Conservation (phyloP, 2,329 filamentous ascomycete species). For the Calonectria multiphialidica region DNA sequence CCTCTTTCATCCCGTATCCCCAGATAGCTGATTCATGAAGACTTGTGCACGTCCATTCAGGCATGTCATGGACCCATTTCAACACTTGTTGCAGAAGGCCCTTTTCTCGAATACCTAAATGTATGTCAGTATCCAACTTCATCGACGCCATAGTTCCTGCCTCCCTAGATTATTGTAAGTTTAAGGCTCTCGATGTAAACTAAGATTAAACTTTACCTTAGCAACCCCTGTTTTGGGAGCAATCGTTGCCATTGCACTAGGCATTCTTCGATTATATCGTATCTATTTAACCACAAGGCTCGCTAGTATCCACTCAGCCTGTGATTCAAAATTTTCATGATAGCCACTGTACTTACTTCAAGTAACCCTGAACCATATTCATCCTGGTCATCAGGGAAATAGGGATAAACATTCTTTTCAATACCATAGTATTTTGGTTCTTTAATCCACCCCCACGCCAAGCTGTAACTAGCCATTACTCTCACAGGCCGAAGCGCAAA, state of each 20-base stretch:
- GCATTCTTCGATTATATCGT: neutral
- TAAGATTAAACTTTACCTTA: neutral
- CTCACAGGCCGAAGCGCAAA: neutral
- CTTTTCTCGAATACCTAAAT: neutral
- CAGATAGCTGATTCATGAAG: neutral
- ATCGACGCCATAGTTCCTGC: neutral
- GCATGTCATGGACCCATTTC: neutral
- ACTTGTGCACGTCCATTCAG: neutral
- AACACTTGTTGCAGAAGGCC: neutral
- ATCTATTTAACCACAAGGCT: accelerated
- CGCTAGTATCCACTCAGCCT: neutral
- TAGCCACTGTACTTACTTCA: neutral
- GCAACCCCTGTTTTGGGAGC: neutral
- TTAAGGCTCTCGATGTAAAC: neutral
- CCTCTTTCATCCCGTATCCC: neutral
- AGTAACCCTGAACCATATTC: neutral
- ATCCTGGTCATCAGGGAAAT: neutral
- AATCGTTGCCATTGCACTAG: neutral
- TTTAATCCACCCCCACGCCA: neutral
- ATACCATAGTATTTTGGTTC: neutral
- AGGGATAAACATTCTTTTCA: no score
- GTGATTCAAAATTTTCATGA: neutral
- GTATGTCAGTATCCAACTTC: neutral
- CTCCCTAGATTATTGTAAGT: neutral
- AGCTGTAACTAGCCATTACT: neutral